A percentile compares a stretch with the other conserved stretches of the same genome.
Evolutionary conservation across 179 eudicot genomes (phyloP).

Genomic region (Gypsophila paniculata): DNA sequence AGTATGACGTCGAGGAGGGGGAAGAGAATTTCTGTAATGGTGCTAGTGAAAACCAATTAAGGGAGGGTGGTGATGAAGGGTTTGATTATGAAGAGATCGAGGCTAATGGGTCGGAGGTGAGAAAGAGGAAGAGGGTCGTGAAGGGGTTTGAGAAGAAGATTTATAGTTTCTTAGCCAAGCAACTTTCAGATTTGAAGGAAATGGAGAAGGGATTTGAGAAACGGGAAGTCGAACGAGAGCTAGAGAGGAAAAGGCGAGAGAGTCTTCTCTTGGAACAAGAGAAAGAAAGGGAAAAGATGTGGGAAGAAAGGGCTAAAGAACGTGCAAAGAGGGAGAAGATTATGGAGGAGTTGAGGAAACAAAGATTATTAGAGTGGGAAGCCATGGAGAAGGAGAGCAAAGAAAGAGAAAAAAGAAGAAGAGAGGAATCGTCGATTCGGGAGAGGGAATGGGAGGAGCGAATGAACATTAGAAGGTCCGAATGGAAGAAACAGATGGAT

Average conservation of each 20-base stretch:
- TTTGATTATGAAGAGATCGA: slow-evolving; percentile 73
- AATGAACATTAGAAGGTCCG: slow-evolving; percentile 55
- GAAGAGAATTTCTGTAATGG: slow-evolving; percentile 47
- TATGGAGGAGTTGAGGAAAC: slow-evolving; percentile 53
- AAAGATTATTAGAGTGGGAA: slow-evolving; percentile 55
- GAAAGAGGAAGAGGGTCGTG: slow-evolving; percentile 55
- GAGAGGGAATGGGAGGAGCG: slow-evolving; percentile 79
- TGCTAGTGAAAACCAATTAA: slow-evolving; percentile 35
- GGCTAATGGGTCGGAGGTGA: slow-evolving; percentile 53
- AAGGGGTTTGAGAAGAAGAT: slow-evolving; percentile 65
- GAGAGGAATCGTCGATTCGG: slow-evolving; percentile 46
- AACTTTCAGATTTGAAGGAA: slow-evolving; percentile 57
- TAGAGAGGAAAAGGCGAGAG: slow-evolving; percentile 61
- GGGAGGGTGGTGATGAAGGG: slow-evolving; percentile 61
- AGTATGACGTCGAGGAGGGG: slow-evolving; percentile 61
- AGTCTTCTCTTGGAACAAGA: slow-evolving; percentile 41
- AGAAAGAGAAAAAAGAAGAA: slow-evolving; percentile 57
- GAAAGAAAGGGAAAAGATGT: slow-evolving; percentile 45
- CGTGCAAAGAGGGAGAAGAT: slow-evolving; percentile 46
- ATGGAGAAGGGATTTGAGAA: slow-evolving; percentile 66
- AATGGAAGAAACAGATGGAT: slow-evolving; percentile 77
- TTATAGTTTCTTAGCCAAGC: slow-evolving; percentile 59
- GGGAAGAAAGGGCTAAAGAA: slow-evolving; percentile 50
- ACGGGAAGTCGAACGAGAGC: slow-evolving; percentile 63
- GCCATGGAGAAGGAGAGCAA: slow-evolving; percentile 58